phyloP scores from a whole-genome alignment of 768 basidiomycete genomes.

The Tricholoma sp. region DNA sequence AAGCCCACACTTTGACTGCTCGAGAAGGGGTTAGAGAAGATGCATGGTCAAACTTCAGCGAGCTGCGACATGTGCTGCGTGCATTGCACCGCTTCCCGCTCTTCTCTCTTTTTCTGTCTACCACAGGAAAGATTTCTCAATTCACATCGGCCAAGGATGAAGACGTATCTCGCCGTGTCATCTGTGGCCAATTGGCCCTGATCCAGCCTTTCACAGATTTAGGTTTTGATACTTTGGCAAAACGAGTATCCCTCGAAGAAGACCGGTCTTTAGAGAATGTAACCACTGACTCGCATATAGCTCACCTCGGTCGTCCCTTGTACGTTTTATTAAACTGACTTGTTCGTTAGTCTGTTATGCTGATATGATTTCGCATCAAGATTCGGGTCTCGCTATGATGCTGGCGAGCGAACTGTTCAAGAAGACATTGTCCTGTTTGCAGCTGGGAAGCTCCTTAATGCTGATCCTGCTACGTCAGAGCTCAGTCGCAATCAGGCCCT shows the following conservation, averaged over 20 bases:
- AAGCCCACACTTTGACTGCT: neutral
- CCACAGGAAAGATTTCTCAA: neutral
- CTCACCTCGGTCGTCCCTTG: neutral
- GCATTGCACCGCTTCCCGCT: neutral
- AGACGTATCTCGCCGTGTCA: neutral
- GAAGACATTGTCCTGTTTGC: neutral
- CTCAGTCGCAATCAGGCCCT: neutral
- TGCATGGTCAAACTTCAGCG: neutral
- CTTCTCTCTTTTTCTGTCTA: neutral
- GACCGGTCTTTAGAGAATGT: neutral
- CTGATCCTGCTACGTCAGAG: neutral
- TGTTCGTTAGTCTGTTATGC: too few relatives aligned
- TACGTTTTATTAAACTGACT: neutral
- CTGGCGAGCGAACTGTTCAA: neutral
- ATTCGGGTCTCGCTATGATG: neutral
- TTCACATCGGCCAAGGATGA: neutral
- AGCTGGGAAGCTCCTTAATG: neutral
- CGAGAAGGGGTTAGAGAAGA: neutral
- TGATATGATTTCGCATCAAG: neutral
- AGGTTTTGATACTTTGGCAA: neutral
- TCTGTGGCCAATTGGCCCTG: neutral
- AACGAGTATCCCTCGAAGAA: neutral
- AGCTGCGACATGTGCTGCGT: neutral
- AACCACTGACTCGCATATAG: neutral
- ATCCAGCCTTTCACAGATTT: neutral